Conservation (phyloP, 768 basidiomycete species). For the Pleurotus djamor region DNA sequence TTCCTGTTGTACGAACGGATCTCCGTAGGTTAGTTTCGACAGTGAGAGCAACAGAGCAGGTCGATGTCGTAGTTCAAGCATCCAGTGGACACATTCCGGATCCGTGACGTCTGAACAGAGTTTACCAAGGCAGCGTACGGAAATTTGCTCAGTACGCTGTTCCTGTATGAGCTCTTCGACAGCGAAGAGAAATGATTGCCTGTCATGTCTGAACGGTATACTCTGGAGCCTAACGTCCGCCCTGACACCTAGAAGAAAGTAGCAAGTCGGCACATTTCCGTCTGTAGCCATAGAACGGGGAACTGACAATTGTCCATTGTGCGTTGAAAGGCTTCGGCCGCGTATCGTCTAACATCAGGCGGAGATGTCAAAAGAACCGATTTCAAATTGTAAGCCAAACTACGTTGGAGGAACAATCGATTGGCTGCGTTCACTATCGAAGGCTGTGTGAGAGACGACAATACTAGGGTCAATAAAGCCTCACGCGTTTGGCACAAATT, state of each 20-base stretch:
- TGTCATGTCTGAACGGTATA: constrained; percentile 2
- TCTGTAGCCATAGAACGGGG: no score
- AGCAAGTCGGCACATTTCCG: no score
- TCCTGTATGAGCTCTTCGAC: neutral
- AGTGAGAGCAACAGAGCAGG: neutral
- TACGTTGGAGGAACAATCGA: neutral
- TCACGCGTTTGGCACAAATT: constrained; percentile 6
- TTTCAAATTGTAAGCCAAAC: neutral
- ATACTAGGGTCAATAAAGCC: neutral
- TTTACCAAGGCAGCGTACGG: neutral
- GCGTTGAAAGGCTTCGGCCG: neutral
- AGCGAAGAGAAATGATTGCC: neutral
- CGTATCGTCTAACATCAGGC: neutral
- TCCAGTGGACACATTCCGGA: neutral
- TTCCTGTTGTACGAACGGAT: neutral
- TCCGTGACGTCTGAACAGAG: neutral
- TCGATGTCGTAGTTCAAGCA: neutral
- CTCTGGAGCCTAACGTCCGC: neutral
- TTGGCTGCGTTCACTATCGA: neutral
- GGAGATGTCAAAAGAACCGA: neutral
- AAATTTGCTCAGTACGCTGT: neutral
- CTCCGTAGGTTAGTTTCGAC: neutral
- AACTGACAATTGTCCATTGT: neutral
- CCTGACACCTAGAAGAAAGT: no score
- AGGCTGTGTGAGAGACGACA: neutral